phyloP scores from a whole-genome alignment of 73 alveolate species.

The Stentor coeruleus region DNA sequence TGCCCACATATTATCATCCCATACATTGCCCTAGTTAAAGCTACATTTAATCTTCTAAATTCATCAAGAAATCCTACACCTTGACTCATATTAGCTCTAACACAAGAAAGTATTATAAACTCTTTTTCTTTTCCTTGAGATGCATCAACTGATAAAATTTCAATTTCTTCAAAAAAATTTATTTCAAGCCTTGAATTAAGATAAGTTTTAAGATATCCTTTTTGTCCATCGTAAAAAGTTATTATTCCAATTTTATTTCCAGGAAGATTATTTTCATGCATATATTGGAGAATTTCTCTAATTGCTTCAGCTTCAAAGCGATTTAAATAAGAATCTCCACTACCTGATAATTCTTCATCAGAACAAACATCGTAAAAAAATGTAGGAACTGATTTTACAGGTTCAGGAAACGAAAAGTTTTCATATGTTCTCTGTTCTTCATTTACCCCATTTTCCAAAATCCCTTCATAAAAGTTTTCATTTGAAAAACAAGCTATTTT shows the following conservation, averaged over 20 bases:
- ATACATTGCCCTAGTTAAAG: slow-evolving; percentile 98
- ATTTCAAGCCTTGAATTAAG: slow-evolving; percentile 56
- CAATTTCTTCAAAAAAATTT: slow-evolving; percentile 64
- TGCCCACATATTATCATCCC: slow-evolving; percentile 98
- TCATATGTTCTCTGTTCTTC: slow-evolving; percentile 83
- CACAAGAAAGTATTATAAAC: slow-evolving; percentile 96
- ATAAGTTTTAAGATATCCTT: slow-evolving; percentile 81
- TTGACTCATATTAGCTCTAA: slow-evolving; percentile 84
- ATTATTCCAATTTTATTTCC: slow-evolving; percentile 97
- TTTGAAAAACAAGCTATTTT: slow-evolving; percentile 88
- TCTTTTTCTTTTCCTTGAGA: slow-evolving; percentile 99
- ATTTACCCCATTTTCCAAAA: slow-evolving; percentile 87
- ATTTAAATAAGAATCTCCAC: slow-evolving; percentile 97
- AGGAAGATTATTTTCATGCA: slow-evolving; percentile 81
- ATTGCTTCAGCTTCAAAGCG: slow-evolving; percentile 95
- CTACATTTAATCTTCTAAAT: slow-evolving; percentile 99
- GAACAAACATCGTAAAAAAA: slow-evolving; percentile 93
- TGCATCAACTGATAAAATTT: slow-evolving; percentile 98
- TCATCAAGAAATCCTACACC: slow-evolving; percentile 98
- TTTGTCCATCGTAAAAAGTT: slow-evolving; percentile 99
- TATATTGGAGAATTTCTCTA: slow-evolving; percentile 79
- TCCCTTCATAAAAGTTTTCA: slow-evolving; percentile 91
- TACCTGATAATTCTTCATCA: slow-evolving; percentile 93
- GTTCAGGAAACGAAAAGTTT: slow-evolving; percentile 93
- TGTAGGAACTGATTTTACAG: slow-evolving; percentile 89